Evolutionary conservation across 306 rosid genomes (phyloP), one percentile per base, ranked within the genome.

Genomic region (Dryas octopetala): DNA sequence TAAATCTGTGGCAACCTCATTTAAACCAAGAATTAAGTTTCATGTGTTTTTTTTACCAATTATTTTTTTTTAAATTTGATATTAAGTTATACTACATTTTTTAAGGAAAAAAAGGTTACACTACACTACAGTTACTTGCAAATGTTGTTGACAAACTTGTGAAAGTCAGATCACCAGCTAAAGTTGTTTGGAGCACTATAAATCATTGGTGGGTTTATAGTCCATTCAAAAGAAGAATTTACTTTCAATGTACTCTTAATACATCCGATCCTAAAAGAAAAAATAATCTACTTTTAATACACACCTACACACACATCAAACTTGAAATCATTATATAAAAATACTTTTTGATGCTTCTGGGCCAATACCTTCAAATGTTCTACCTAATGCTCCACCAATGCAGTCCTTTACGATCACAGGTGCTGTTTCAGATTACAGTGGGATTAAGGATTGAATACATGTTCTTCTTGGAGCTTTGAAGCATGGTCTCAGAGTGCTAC

Each of bases 381-480:
- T 60, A 13, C 47, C 38, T 60, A 60, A 60, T 73, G 68, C 49
- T 73, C 76, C 68, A 48, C 45, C 48, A 23, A 17, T 60, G 59
- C 76, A 73, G 68, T 60, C 68, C 55, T 16, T 73, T 47, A 49
- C 45, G 26, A 62, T 73, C 76, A 60, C 49, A 73, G 48, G 52
- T 73, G 59, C 68, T 73, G 76, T 13, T 47, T 73, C 68, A 60
- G 68, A 73, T 73, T 46, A 45, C 76, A 60, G 68, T 60, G 76
- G 6, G 38, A 60, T 26, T 73, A 48, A 71, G 53, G 32, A 58
- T 55, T 58, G 67, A 72, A 59, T 73, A 47, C 76, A 47, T 32
- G 58, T 73, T 60, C 75, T 70, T 60, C 57, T 28, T 60, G 68
- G 68, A 60, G 76, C 38, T 32, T 52, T 58, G 59, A 73, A 60